phyloP scores from a whole-genome alignment of 2,329 filamentous ascomycete species.

The Exophiala dermatitidis region DNA sequence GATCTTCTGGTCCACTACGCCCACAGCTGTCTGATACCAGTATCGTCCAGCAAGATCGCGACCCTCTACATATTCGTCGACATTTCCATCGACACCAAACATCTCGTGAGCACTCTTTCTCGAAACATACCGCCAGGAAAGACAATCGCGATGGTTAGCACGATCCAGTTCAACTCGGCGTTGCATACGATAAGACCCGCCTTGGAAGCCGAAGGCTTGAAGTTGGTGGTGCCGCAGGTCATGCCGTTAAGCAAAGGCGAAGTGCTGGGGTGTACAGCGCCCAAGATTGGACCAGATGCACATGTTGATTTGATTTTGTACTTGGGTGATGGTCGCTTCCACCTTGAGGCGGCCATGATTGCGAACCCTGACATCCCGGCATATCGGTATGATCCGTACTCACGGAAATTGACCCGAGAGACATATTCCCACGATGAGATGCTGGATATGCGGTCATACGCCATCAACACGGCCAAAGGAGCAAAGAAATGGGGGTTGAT shows the following conservation, averaged over 20 bases:
- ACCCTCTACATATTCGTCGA: slow-evolving; percentile 98
- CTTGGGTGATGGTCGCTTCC: slow-evolving; percentile 86
- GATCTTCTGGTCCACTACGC: slow-evolving; percentile 95
- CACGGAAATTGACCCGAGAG: slow-evolving; percentile 81
- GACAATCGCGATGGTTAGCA: slow-evolving; percentile 86
- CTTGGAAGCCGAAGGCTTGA: slow-evolving; percentile 78
- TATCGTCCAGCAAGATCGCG: slow-evolving; percentile 93
- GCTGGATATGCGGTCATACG: slow-evolving; percentile 68
- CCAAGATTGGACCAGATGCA: slow-evolving; percentile 51
- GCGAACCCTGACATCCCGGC: slow-evolving; percentile 87
- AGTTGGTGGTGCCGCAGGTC: slow-evolving; percentile 82
- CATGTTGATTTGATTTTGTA: slow-evolving; percentile 75
- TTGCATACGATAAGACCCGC: slow-evolving; percentile 75
- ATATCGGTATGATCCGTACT: slow-evolving; percentile 96
- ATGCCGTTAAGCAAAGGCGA: slow-evolving; percentile 88
- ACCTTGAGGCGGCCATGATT: slow-evolving; percentile 98
- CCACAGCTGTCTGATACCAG: slow-evolving; percentile 91
- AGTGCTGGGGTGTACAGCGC: slow-evolving; percentile 94
- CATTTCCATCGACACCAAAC: slow-evolving; percentile 86
- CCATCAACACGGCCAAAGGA: slow-evolving; percentile 65
- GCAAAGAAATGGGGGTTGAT: slow-evolving; percentile 94
- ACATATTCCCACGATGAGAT: slow-evolving; percentile 89
- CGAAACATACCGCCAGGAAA: slow-evolving; percentile 81
- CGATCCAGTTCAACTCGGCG: slow-evolving; percentile 97
- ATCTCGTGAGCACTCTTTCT: slow-evolving; percentile 78